Base-by-base conservation (phyloP, 2,329 filamentous ascomycete species). In the Pyrenochaeta sp. region DNA sequence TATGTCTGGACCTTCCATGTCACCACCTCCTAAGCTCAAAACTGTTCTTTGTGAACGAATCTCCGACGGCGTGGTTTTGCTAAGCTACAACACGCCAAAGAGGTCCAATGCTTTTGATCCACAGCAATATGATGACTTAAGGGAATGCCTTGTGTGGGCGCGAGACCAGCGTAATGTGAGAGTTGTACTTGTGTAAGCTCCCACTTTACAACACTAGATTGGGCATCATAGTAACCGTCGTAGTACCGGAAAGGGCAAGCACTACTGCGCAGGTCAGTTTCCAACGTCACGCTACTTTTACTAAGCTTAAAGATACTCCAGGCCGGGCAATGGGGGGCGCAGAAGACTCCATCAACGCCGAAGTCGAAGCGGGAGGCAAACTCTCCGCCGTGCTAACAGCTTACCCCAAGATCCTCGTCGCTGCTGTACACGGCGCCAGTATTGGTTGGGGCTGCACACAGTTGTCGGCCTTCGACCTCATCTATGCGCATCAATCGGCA, bases 381-480 rank as follows among this genome's bases (percentile, higher is more conserved):
- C 61, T 66, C 12, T 56, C 56, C 25, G 37, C 36, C 13, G 61
- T 66, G 12, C 52, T 66, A 1, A 44, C 30, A 10, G 24, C 13
- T 12, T 67, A 60, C 52, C 66, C 62, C 2, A 67, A 68, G 39
- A 47, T 65, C n/a, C 51, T 68, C 25, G 58, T 67, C 32, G 64
- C 66, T 19, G 64, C 66, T 27, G 64, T 65, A 6, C 57, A 65
- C 37, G 62, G 62, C 47, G 64, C 64, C n/a, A 59, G 54, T 50
- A 64, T 67, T 37, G 62, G 64, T 22, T 67, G 62, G 64, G 66
- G 62, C 5, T 68, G 62, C 47, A 67, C 66, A 13, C 62, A 68
- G 44, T 50, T 61, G 50, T 51, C 32, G 36, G n/a, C 52, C 36
- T 64, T 68, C 50, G 66, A 67, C 56, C 61, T 67, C 28, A 39